Evolutionary conservation across 352 stramenopile genomes (phyloP), one percentile per base, ranked within the genome.

Genomic region (Globisporangium lucens): DNA sequence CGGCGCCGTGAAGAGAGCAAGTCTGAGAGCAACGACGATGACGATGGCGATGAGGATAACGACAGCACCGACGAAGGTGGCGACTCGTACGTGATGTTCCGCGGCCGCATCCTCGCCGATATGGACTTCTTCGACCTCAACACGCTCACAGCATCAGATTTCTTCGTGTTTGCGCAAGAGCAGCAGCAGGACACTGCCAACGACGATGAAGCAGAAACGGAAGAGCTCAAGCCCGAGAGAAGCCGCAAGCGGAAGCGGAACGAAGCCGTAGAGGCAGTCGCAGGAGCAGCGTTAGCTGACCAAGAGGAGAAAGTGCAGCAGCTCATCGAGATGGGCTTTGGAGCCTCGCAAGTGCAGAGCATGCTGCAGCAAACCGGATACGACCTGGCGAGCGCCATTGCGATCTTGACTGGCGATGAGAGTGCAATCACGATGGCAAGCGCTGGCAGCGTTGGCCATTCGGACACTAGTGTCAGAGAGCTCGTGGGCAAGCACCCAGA

Each of bases 261-360:
- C 75, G n/a, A 13, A 67, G 43, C 56, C 67, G 36, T 64, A 8
- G 15, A 15, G 24, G 17, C 17, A 67, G 33, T 56, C 66, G 33
- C 66, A 15, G 15, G 9, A 35, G n/a, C 69, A 60, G n/a, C 27
- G 1, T 13, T 13, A 22, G n/a, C 61, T n/a, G 22, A 67, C 59
- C 38, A 46, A 46, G 53, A 53, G 17, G 5, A 4, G 38, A 35
- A 43, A 17, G 27, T 36, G 29, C 52, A 64, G 69, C 83, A 89
- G 67, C 67, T 90, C n/a, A 63, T 85, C 38, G 79, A 80, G n/a
- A 91, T 91, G 81, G 83, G 83, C 0, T 91, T 91, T 57, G 61
- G 56, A 4, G 12, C 29, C 3, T 65, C 70, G 1, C 69, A 80
- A 29, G 78, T 76, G 10, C 56, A 61, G 13, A 53, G 62, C 2